Evolutionary conservation across 306 rosid species (phyloP).

Genomic region (Psophocarpus tetragonolobus): DNA sequence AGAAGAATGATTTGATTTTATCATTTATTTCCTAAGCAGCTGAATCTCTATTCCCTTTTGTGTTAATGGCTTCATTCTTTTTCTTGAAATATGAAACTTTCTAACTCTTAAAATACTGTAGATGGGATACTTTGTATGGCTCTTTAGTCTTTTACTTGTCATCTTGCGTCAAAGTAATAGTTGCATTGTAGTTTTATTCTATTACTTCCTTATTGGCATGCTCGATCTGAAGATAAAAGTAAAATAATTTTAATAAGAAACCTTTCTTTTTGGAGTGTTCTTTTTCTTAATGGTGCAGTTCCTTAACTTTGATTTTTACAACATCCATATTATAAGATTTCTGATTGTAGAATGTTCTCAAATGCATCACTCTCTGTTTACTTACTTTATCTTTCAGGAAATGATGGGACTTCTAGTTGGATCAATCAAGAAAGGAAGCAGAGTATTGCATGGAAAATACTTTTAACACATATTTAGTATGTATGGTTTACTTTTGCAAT

Average conservation of each 20-base stretch:
- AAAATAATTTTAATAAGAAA: background rate
- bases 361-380: constrained; percentile 21
- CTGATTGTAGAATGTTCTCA: constrained; percentile 20
- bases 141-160: constrained; percentile 11
- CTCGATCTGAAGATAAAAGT: background rate
- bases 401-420: constrained; percentile 96
- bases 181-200: constrained; percentile 15
- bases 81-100: constrained; percentile 1
- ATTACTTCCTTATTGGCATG: background rate
- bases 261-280: no score
- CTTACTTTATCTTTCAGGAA: constrained; percentile 65
- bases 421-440: constrained; percentile 96
- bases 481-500: constrained; percentile 43
- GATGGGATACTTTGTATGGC: background rate
- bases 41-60: constrained; percentile 6
- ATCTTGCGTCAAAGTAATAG: background rate
- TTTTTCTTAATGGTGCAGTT: background rate
- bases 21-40: background rate
- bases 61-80: background rate
- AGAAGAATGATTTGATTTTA: constrained; percentile 25
- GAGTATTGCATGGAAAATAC: constrained; percentile 99
- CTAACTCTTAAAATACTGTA: constrained; percentile 2
- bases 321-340: background rate
- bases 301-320: background rate
- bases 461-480: constrained; percentile 81